These are phyloP conservation scores for Peniophora sp. DNA, from an alignment of 1,284 basidiomycete species.

Conservation along the genomic window DNA sequence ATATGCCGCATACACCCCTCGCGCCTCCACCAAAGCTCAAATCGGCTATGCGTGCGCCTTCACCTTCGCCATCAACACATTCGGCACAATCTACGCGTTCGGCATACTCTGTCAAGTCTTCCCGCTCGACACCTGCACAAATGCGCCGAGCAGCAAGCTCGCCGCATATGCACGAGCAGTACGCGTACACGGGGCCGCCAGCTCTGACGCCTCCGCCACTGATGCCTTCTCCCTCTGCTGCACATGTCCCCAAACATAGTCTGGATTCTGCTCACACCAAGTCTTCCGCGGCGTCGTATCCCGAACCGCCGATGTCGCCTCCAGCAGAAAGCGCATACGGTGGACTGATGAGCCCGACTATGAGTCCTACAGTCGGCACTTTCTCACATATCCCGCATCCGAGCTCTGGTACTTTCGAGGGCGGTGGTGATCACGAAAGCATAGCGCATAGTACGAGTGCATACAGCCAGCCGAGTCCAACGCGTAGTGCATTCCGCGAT, in stretches of 20 bases:
- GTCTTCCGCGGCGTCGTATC: no score
- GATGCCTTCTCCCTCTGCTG: constrained; percentile 14
- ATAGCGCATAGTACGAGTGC: no score
- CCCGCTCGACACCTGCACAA: not conserved
- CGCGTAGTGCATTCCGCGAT: no score
- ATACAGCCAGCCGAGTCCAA: no score
- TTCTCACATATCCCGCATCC: no score
- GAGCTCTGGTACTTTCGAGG: no score
- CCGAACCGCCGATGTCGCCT: no score
- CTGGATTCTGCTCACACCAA: not conserved
- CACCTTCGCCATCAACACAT: not conserved
- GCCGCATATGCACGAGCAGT: not conserved
- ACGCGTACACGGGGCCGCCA: constrained; percentile 35
- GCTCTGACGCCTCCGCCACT: constrained; percentile 10
- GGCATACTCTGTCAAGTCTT: not conserved
- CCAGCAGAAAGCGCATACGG: no score
- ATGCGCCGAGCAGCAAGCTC: not conserved
- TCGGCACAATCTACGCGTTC: not conserved
- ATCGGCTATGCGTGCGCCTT: not conserved
- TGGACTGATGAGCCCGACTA: no score
- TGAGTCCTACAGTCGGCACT: no score
- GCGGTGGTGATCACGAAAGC: no score
- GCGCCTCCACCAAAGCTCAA: no score
- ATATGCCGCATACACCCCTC: not conserved
- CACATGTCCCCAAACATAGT: constrained; percentile 9